Evolutionary conservation across 2,329 filamentous ascomycete species (phyloP).

Genomic region (Ophiobolus disseminans): DNA sequence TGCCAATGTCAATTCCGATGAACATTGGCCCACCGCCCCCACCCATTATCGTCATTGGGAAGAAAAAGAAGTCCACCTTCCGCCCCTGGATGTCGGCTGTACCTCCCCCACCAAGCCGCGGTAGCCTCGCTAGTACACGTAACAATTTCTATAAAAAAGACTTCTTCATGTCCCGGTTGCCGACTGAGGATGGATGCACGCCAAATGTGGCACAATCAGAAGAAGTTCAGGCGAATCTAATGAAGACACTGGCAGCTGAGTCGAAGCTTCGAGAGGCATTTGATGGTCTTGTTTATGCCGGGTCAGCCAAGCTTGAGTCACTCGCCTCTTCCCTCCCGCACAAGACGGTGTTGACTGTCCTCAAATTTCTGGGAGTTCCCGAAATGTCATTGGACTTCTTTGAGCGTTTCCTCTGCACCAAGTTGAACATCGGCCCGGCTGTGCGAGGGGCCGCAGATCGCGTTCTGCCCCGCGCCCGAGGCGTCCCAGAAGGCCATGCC

Average conservation of each 20-base stretch:
- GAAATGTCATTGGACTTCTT: conserved; percentile 67
- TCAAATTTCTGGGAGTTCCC: conserved; percentile 67
- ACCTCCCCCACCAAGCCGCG: conserved; percentile 2
- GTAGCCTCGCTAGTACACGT: conserved; percentile 21
- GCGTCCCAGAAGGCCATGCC: conserved; percentile 30
- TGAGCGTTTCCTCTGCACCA: conserved; percentile 53
- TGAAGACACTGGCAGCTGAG: conserved; percentile 35
- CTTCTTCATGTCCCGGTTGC: conserved; percentile 39
- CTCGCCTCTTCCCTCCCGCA: conserved; percentile 67
- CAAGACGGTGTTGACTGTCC: conserved; percentile 61
- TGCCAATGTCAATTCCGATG: too few species aligned
- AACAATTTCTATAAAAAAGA: conserved; percentile 19
- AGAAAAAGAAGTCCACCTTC: neutral
- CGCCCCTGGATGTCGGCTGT: neutral
- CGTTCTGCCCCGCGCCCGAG: conserved; percentile 23
- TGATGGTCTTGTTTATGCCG: conserved; percentile 16
- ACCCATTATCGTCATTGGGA: conserved; percentile 1
- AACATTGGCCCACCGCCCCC: conserved; percentile 23
- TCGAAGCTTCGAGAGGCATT: conserved; percentile 27
- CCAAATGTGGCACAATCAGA: conserved; percentile 8
- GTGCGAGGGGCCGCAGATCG: conserved; percentile 26
- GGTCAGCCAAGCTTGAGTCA: conserved; percentile 50
- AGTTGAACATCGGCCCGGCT: conserved; percentile 32
- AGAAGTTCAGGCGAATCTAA: conserved; percentile 29
- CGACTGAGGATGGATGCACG: conserved; percentile 13